phyloP scores from a whole-genome alignment of 495 filamentous ascomycete species.

The Geopyxis carbonaria region DNA sequence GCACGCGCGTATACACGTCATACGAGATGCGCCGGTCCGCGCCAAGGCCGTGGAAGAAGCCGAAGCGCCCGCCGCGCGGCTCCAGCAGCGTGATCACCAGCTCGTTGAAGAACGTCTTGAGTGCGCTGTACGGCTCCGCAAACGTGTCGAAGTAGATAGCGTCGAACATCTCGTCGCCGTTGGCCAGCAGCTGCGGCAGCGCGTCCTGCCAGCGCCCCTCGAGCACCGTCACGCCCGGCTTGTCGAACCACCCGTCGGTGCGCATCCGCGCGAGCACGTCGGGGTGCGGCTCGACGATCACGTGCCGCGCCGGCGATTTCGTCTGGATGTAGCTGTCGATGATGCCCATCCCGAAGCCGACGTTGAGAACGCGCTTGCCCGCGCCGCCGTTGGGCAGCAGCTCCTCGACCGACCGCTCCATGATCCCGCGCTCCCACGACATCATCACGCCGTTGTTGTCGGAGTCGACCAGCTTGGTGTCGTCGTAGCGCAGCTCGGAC shows the following conservation, averaged over 20 bases:
- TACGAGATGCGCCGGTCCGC: conserved; percentile 85
- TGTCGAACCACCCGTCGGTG: conserved; percentile 44
- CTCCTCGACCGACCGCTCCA: conserved; percentile 55
- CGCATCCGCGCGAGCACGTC: conserved; percentile 57
- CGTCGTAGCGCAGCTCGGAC: conserved; percentile 56
- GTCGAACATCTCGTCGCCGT: conserved; percentile 60
- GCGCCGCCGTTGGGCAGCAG: conserved; percentile 36
- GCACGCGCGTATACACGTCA: conserved; percentile 85
- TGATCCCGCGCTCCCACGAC: conserved; percentile 86
- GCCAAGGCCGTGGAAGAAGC: conserved; percentile 91
- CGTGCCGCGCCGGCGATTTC: conserved; percentile 53
- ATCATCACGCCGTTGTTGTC: conserved; percentile 90
- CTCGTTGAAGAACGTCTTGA: conserved; percentile 77
- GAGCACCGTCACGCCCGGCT: conserved; percentile 45
- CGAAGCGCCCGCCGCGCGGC: conserved; percentile 47
- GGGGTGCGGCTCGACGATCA: conserved; percentile 74
- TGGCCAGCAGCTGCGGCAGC: conserved; percentile 48
- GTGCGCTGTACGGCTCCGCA: conserved; percentile 73
- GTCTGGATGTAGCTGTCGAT: conserved; percentile 68
- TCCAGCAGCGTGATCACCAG: conserved; percentile 64
- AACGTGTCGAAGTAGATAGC: conserved; percentile 98
- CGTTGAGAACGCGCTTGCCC: conserved; percentile 57
- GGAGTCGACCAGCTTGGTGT: conserved; percentile 53
- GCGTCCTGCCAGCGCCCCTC: conserved; percentile 34
- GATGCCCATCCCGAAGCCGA: conserved; percentile 95